Conservation (phyloP, 1,139 yeast genomes). For the Lodderomyces margitis region DNA sequence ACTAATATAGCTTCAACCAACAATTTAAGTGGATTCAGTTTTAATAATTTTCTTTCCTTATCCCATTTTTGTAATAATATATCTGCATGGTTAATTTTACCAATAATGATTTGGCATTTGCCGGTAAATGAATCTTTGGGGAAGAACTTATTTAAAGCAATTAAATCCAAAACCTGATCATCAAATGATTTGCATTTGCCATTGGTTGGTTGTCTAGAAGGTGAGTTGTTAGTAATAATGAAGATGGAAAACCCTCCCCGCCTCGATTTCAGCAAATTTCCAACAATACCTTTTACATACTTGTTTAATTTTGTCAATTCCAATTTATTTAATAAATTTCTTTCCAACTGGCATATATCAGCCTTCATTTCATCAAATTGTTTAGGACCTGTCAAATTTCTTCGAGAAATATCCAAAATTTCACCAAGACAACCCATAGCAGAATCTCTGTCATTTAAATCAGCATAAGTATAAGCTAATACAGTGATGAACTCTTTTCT, state of each 20-base stretch:
- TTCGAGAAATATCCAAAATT: constrained; percentile 12
- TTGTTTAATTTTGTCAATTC: constrained; percentile 5
- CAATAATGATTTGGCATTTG: constrained; percentile 12
- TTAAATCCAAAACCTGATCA: constrained; percentile 13
- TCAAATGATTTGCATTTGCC: constrained; percentile 11
- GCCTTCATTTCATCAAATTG: constrained; percentile 10
- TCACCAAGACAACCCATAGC: constrained; percentile 14
- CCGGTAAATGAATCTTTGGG: constrained; percentile 12
- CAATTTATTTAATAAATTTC: constrained; percentile 3
- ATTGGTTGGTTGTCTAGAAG: constrained; percentile 1
- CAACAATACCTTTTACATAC: constrained; percentile 9
- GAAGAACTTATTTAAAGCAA: constrained; percentile 7
- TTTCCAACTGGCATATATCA: constrained; percentile 7
- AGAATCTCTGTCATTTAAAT: constrained; percentile 9
- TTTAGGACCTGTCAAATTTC: constrained; percentile 2
- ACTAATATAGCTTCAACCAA: constrained; percentile 13
- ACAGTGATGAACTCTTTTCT: constrained; percentile 10
- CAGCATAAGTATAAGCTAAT: constrained; percentile 10
- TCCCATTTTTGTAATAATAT: constrained; percentile 10
- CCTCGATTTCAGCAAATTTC: neutral
- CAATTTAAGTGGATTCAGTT: constrained; percentile 8
- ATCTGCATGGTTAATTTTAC: constrained; percentile 9
- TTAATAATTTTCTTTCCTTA: constrained; percentile 9
- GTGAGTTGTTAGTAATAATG: constrained; percentile 5
- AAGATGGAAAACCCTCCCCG: no score